Evolutionary conservation across 495 filamentous ascomycete species (phyloP).

Genomic region (Tuber aestivum): DNA sequence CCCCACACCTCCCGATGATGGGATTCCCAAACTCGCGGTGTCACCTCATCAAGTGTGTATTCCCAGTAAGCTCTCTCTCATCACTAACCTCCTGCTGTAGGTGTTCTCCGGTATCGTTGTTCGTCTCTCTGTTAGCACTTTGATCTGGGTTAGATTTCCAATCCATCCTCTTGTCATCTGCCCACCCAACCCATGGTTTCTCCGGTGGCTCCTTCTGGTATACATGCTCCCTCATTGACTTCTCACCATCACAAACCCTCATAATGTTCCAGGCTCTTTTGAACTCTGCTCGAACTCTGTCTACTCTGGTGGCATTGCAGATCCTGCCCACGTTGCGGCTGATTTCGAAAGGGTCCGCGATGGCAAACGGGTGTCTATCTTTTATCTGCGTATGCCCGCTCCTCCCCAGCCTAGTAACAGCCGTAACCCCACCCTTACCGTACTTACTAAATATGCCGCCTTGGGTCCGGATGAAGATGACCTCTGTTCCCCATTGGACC

Average conservation of each 20-base stretch:
- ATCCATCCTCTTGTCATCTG: constrained; percentile 15
- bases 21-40: background rate
- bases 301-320: constrained; percentile 60
- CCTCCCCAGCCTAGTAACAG: constrained; percentile 50
- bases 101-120: background rate
- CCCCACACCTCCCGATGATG: background rate
- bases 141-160: background rate
- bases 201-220: constrained; percentile 41
- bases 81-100: background rate
- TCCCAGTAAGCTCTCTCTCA: background rate
- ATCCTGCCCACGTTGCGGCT: constrained; percentile 79
- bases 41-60: background rate
- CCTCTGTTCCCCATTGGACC: constrained; percentile 66
- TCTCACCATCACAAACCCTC: constrained; percentile 37
- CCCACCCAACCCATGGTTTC: constrained; percentile 32
- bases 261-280: constrained; percentile 65
- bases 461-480: constrained; percentile 63
- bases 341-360: constrained; percentile 81
- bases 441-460: constrained; percentile 64
- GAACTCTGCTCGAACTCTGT: constrained; percentile 72
- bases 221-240: constrained; percentile 25
- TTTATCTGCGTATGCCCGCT: constrained; percentile 47
- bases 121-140: background rate
- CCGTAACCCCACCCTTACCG: constrained; percentile 70
- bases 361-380: constrained; percentile 74